Evolutionary conservation across 768 basidiomycete species (phyloP).

Genomic region (Amanita brunnescens): DNA sequence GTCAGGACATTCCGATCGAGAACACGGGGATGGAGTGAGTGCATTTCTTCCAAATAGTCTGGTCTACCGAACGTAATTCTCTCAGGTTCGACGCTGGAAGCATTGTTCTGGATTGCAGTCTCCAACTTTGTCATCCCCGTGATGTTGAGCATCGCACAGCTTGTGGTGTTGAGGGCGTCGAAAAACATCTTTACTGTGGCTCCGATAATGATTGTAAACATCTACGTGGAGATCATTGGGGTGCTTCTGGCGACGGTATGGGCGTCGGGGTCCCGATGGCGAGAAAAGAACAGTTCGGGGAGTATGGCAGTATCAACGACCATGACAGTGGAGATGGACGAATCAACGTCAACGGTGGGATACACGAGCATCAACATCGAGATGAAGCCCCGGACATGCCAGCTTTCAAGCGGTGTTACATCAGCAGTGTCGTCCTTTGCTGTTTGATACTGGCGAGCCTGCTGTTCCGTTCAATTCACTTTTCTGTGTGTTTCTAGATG

Average conservation of each 20-base stretch:
- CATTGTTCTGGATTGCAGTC: slow-evolving; percentile 19
- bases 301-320: not conserved
- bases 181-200: slow-evolving; percentile 9
- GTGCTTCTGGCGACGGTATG: slow-evolving; percentile 21
- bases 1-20: not conserved
- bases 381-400: not conserved
- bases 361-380: not conserved
- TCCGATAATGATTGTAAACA: slow-evolving; percentile 11
- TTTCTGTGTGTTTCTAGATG: no score
- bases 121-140: slow-evolving; percentile 22
- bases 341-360: not conserved
- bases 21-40: not conserved
- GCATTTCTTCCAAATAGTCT: not conserved
- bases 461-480: no score
- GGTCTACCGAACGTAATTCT: not conserved
- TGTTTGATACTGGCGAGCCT: no score
- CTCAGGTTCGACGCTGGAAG: slow-evolving; percentile 10
- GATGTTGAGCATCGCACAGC: slow-evolving; percentile 15
- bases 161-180: slow-evolving; percentile 9
- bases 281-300: not conserved
- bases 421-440: no score
- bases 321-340: not conserved
- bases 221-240: slow-evolving; percentile 21
- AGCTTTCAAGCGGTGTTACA: no score
- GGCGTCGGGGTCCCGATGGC: slow-evolving; percentile 12